phyloP scores from a whole-genome alignment of 2,329 filamentous ascomycete genomes.

The Fusarium gaditjirri region DNA sequence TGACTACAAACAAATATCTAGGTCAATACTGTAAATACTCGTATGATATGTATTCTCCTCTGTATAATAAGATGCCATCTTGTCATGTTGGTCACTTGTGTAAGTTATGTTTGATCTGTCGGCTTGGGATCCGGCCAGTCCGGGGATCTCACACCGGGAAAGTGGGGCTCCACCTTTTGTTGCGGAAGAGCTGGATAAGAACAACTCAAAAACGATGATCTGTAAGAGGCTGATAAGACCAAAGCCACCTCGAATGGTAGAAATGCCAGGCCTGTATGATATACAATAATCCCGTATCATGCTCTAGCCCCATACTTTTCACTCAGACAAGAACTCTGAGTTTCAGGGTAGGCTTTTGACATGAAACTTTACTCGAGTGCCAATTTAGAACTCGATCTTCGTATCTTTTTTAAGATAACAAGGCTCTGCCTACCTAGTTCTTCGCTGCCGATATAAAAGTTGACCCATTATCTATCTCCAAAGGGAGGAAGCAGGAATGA shows the following conservation, averaged over 20 bases:
- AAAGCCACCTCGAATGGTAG: not conserved
- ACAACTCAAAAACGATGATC: not conserved
- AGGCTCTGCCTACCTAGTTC: too few relatives aligned
- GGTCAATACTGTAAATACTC: not conserved
- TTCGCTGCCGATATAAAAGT: not conserved
- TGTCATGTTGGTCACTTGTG: not conserved
- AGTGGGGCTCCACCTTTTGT: not conserved
- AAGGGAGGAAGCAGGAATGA: too few relatives aligned
- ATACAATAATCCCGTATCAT: not conserved
- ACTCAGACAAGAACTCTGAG: not conserved
- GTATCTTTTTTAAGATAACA: too few relatives aligned
- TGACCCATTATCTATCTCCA: not conserved
- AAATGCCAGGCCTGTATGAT: not conserved
- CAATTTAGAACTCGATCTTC: not conserved
- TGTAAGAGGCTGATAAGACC: too few relatives aligned
- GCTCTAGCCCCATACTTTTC: not conserved
- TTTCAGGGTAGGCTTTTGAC: not conserved
- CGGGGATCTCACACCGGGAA: not conserved
- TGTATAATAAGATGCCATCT: not conserved
- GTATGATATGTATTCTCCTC: too few relatives aligned
- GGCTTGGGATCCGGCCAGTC: not conserved
- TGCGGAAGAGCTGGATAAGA: not conserved
- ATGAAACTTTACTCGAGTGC: not conserved
- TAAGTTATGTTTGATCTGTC: not conserved
- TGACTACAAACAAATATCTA: not conserved